Evolutionary conservation across 31 red algal genomes (phyloP).

Genomic region (Bonnemaisonia californica): DNA sequence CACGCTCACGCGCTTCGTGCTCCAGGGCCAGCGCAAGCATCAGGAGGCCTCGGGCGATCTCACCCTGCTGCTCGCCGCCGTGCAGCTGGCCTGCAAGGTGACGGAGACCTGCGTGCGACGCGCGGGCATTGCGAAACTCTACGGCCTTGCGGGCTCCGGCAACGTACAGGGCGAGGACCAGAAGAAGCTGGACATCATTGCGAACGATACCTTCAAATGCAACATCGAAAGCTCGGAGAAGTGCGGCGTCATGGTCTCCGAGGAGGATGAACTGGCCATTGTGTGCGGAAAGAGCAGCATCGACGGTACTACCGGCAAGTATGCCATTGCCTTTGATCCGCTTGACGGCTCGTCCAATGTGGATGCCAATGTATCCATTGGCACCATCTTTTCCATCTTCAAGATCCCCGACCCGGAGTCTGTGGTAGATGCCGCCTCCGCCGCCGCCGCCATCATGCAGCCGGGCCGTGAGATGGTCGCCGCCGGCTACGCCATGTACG

Average conservation of each 20-base stretch:
- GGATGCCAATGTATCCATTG: slow-evolving; percentile 98
- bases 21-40: slow-evolving; percentile 89
- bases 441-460: slow-evolving; percentile 73
- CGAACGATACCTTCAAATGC: slow-evolving; percentile 97
- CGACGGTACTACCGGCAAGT: slow-evolving; percentile 74
- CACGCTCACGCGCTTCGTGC: slow-evolving; percentile 96
- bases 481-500: slow-evolving; percentile 98
- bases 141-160: slow-evolving; percentile 88
- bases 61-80: slow-evolving; percentile 88
- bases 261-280: slow-evolving; percentile 97
- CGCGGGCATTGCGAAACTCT: slow-evolving; percentile 97
- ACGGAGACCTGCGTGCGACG: slow-evolving; percentile 91
- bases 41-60: slow-evolving; percentile 89
- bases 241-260: slow-evolving; percentile 94
- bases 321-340: slow-evolving; percentile 98
- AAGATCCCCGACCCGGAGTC: slow-evolving; percentile 76
- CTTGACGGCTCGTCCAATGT: slow-evolving; percentile 96
- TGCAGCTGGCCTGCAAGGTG: slow-evolving; percentile 97
- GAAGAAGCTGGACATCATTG: slow-evolving; percentile 95
- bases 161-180: slow-evolving; percentile 96
- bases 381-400: slow-evolving; percentile 97
- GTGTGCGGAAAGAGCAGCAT: slow-evolving; percentile 72
- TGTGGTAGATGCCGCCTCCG: slow-evolving; percentile 69
- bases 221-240: slow-evolving; percentile 89
- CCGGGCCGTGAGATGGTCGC: slow-evolving; percentile 88